These are phyloP conservation scores for Cucumis melo DNA, from an alignment of 306 rosid genomes.

Conservation along the genomic window DNA sequence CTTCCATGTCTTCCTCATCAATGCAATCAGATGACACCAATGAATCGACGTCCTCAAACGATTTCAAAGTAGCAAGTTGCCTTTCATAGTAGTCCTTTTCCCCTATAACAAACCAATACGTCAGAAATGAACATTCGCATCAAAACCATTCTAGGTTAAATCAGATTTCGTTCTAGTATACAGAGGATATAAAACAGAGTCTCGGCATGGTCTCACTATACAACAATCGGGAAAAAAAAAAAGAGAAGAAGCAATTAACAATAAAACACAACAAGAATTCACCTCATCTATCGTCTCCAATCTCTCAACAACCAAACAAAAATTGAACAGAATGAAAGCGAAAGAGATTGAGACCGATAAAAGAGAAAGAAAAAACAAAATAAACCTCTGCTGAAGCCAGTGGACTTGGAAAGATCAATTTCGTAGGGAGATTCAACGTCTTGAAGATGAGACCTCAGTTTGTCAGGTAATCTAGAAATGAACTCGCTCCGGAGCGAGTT, in stretches of 20 bases:
- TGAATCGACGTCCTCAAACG: slow-evolving; percentile 32
- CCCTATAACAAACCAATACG: slow-evolving; percentile 14
- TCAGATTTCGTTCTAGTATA: background rate
- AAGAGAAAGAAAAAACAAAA: background rate
- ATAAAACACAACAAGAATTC: background rate
- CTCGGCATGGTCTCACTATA: background rate
- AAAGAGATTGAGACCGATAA: background rate
- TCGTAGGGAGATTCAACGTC: slow-evolving; percentile 15
- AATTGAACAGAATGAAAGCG: background rate
- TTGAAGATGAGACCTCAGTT: slow-evolving; percentile 15
- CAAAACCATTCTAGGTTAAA: background rate
- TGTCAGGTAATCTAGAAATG: slow-evolving; percentile 22
- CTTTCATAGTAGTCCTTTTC: slow-evolving; percentile 37
- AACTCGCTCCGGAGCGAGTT: slow-evolving; percentile 29
- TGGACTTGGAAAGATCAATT: slow-evolving; percentile 17
- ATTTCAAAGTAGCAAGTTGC: slow-evolving; percentile 31
- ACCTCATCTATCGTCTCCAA: background rate
- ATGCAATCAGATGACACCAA: slow-evolving; percentile 1
- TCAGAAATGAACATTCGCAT: background rate
- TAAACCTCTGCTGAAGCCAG: slow-evolving; percentile 19
- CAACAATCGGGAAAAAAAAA: background rate
- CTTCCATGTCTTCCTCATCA: slow-evolving; percentile 14
- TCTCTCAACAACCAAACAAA: background rate
- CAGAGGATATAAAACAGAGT: background rate
- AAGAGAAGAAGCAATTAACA: background rate